A percentile compares a stretch with the other conserved stretches of the same genome.
Evolutionary conservation across 148 eudicot species (phyloP).

Genomic region (Cornus controversa): DNA sequence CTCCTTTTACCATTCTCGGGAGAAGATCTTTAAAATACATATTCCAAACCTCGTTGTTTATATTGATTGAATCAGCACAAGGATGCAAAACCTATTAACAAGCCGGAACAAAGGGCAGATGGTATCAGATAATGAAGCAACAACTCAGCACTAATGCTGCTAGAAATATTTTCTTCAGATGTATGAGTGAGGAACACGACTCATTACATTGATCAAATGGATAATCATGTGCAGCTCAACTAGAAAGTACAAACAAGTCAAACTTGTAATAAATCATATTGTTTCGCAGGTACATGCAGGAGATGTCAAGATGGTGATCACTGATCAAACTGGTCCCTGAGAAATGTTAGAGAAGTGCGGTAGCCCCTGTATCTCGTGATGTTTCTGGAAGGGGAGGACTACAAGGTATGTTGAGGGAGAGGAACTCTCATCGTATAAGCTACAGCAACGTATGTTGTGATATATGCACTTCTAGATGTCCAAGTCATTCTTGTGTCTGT

Average conservation of each 20-base stretch:
- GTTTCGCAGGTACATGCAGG: background rate
- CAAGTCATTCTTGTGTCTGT: too few relatives aligned
- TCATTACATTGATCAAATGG: background rate
- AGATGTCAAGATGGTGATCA: conserved; percentile 1
- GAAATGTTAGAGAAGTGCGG: too few relatives aligned
- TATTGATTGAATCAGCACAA: conserved; percentile 42
- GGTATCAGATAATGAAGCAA: background rate
- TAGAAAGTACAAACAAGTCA: background rate
- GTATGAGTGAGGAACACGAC: background rate
- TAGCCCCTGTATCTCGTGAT: too few relatives aligned
- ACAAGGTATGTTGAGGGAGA: too few relatives aligned
- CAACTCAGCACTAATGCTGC: conserved; percentile 7
- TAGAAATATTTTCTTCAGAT: background rate
- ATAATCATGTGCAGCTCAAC: background rate
- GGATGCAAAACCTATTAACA: conserved; percentile 49
- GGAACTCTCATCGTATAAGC: too few relatives aligned
- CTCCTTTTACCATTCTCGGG: conserved; percentile 51
- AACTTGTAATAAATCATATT: background rate
- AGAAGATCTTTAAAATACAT: conserved; percentile 59
- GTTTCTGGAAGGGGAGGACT: too few relatives aligned
- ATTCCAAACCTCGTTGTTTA: conserved; percentile 52
- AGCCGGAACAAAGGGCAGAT: background rate
- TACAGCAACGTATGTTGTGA: too few relatives aligned
- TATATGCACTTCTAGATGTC: too few relatives aligned
- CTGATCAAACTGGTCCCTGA: background rate